These are phyloP conservation scores for Chaetomiaceae sp. DNA, from an alignment of 2,329 filamentous ascomycete genomes.

Conservation along the genomic window DNA sequence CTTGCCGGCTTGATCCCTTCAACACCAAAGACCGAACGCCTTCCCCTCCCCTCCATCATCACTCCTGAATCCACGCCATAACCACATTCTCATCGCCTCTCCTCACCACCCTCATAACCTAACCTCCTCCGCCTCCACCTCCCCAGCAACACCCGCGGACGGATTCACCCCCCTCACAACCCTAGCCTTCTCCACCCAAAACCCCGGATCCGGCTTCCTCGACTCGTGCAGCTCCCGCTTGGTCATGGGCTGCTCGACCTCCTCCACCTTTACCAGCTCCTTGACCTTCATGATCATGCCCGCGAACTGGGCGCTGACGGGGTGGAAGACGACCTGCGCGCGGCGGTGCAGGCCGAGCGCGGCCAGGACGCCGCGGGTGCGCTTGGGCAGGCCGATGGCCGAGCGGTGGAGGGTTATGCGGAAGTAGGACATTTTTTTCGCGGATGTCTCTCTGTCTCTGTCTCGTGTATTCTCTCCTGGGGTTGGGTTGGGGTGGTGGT, in stretches of 20 bases:
- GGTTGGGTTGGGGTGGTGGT: background rate
- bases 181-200: slow-evolving; percentile 61
- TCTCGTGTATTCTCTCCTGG: slow-evolving; percentile 9
- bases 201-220: slow-evolving; percentile 73
- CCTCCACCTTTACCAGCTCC: slow-evolving; percentile 78
- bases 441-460: slow-evolving; percentile 3
- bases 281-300: slow-evolving; percentile 94
- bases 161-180: too few relatives aligned
- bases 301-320: slow-evolving; percentile 73
- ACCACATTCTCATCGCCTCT: too few relatives aligned
- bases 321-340: slow-evolving; percentile 84
- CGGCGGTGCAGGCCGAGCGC: slow-evolving; percentile 83
- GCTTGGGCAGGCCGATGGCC: slow-evolving; percentile 79
- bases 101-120: slow-evolving; percentile 14
- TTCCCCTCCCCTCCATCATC: background rate
- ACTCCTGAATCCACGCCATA: too few relatives aligned
- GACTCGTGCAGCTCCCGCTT: slow-evolving; percentile 65
- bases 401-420: slow-evolving; percentile 86
- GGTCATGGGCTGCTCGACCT: slow-evolving; percentile 64
- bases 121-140: slow-evolving; percentile 14
- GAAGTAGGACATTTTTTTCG: slow-evolving; percentile 67
- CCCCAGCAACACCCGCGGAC: slow-evolving; percentile 10
- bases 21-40: too few relatives aligned
- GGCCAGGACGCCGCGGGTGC: slow-evolving; percentile 73
- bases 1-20: too few relatives aligned